These are phyloP conservation scores for Prinsepia uniflora DNA, from an alignment of 306 rosid species.

Conservation along the genomic window DNA sequence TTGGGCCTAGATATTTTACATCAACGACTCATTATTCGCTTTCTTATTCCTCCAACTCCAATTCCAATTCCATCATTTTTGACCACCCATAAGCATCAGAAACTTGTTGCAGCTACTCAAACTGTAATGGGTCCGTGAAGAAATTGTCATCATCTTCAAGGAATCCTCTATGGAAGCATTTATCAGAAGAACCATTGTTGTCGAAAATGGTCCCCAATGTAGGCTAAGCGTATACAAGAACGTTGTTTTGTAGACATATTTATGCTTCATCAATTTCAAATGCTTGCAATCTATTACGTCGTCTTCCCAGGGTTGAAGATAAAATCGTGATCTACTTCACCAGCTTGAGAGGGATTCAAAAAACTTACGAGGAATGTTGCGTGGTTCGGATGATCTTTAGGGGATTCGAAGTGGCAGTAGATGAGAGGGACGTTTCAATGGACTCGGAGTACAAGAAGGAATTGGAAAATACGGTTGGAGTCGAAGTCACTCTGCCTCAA, in stretches of 20 bases:
- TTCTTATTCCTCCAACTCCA: too few species aligned
- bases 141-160: slow-evolving; percentile 23
- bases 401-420: slow-evolving; percentile 60
- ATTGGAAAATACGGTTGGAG: slow-evolving; percentile 41
- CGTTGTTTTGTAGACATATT: slow-evolving; percentile 55
- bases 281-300: slow-evolving; percentile 8
- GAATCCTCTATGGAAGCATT: slow-evolving; percentile 72
- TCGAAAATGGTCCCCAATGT: slow-evolving; percentile 75
- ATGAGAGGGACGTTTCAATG: slow-evolving; percentile 82
- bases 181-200: slow-evolving; percentile 73
- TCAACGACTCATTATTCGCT: too few species aligned
- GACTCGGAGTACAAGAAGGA: slow-evolving; percentile 66
- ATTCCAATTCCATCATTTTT: slow-evolving; percentile 19
- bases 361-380: slow-evolving; percentile 75
- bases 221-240: slow-evolving; percentile 61
- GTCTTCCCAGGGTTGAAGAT: slow-evolving; percentile 46
- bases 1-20: too few species aligned
- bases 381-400: slow-evolving; percentile 53
- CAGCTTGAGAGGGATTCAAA: slow-evolving; percentile 69
- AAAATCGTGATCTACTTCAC: slow-evolving; percentile 66
- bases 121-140: slow-evolving; percentile 36
- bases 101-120: slow-evolving; percentile 30
- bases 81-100: not conserved
- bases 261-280: slow-evolving; percentile 32
- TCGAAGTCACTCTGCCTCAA: slow-evolving; percentile 54